phyloP scores from a whole-genome alignment of 371 early-diverging fungal genomes.

The Lichtheimia hyalospora region DNA sequence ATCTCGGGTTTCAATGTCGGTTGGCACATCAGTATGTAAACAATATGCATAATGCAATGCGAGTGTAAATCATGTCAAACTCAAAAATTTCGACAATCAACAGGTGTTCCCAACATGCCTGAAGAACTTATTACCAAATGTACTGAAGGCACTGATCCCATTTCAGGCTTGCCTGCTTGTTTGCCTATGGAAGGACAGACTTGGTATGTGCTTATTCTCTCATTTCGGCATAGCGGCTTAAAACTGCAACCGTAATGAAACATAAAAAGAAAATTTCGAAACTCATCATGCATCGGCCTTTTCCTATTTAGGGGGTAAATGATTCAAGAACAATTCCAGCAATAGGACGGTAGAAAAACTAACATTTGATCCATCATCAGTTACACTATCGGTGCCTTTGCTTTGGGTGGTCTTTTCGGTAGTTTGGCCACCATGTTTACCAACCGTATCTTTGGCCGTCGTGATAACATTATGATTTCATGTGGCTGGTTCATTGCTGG shows the following conservation, averaged over 20 bases:
- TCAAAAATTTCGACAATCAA: not conserved
- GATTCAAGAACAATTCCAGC: not conserved
- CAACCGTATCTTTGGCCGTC: conserved; percentile 39
- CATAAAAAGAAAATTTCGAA: conserved; percentile 19
- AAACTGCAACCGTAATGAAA: no score
- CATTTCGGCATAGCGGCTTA: no score
- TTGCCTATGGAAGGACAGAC: conserved; percentile 40
- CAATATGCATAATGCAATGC: not conserved
- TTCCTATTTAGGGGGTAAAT: conserved; percentile 7
- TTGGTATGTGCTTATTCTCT: conserved; percentile 18
- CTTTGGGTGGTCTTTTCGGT: conserved; percentile 49
- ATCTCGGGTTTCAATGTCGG: conserved; percentile 18
- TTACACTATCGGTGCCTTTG: conserved; percentile 42
- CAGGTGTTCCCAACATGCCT: conserved; percentile 53
- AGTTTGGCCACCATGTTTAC: conserved; percentile 36
- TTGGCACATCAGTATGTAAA: conserved; percentile 16
- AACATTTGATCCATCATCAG: conserved; percentile 21
- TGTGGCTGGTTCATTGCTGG: conserved; percentile 38
- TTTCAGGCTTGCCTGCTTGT: conserved; percentile 33
- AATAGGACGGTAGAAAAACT: not conserved
- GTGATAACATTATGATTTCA: conserved; percentile 42
- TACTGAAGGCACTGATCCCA: conserved; percentile 22
- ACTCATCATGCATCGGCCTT: no score
- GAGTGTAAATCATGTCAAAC: not conserved
- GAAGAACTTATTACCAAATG: conserved; percentile 37